Percentiles rank a stretch among this genome's conserved stretches.
These are phyloP conservation scores for Gossypium schwendimanii DNA, from an alignment of 441 rosid genomes.

Conservation along the genomic window DNA sequence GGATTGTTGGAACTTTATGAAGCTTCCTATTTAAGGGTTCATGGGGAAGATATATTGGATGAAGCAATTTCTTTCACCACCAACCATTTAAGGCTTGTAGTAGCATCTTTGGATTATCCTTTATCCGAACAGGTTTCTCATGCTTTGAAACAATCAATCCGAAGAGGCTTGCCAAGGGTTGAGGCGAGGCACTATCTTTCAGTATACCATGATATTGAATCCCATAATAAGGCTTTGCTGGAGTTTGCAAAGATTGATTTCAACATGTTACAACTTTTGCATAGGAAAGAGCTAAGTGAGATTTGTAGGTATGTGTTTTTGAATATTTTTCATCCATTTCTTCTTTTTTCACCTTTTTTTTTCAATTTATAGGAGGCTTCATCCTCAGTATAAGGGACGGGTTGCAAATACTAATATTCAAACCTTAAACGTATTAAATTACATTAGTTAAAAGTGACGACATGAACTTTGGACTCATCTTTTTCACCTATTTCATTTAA, in stretches of 20 bases:
- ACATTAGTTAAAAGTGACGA: too few relatives aligned
- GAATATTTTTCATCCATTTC: neutral
- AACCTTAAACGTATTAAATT: too few relatives aligned
- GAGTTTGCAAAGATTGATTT: slow-evolving; percentile 17
- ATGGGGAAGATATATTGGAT: slow-evolving; percentile 12
- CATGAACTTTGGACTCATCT: too few relatives aligned
- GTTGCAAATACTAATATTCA: too few relatives aligned
- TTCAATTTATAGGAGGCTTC: too few relatives aligned
- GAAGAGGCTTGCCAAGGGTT: neutral
- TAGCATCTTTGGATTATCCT: neutral
- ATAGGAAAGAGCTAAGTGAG: slow-evolving; percentile 10
- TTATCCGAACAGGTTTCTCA: neutral
- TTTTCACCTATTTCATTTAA: too few relatives aligned
- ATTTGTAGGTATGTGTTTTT: neutral
- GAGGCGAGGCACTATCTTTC: slow-evolving; percentile 14
- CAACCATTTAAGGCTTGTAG: neutral
- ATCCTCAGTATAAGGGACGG: too few relatives aligned
- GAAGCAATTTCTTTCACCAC: slow-evolving; percentile 15
- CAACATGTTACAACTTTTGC: slow-evolving; percentile 9
- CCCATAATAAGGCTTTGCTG: neutral
- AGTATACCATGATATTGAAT: neutral
- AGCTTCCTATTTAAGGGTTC: neutral
- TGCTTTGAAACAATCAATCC: neutral
- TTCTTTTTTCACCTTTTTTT: too few relatives aligned
- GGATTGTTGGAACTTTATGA: slow-evolving; percentile 4